Evolutionary conservation across 1,284 basidiomycete species (phyloP).

Genomic region (Ustilago lituana): DNA sequence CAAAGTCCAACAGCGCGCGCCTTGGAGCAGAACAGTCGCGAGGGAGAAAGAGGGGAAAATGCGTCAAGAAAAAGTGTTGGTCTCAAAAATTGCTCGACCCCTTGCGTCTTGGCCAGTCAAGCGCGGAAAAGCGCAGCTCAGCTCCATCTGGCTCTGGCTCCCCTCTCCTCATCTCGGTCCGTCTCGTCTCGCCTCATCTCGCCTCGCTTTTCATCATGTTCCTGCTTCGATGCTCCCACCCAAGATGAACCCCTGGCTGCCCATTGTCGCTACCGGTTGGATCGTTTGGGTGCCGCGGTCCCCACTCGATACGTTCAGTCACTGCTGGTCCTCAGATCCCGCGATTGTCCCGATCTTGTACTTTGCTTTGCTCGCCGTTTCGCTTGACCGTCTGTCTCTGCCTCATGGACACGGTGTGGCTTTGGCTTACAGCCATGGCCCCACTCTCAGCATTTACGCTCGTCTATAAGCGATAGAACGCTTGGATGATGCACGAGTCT

Average conservation of each 20-base stretch:
- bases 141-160: too few relatives aligned
- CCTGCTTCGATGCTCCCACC: conserved; percentile 19
- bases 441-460: too few relatives aligned
- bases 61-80: conserved; percentile 2
- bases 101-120: conserved; percentile 3
- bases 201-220: too few relatives aligned
- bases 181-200: not conserved
- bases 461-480: conserved; percentile 6
- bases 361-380: not conserved
- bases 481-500: not conserved
- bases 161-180: not conserved
- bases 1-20: too few relatives aligned
- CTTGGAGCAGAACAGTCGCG: too few relatives aligned
- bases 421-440: too few relatives aligned
- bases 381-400: not conserved
- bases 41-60: too few relatives aligned
- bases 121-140: too few relatives aligned
- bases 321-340: too few relatives aligned
- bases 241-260: conserved; percentile 5
- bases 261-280: not conserved
- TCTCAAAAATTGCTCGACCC: not conserved
- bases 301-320: not conserved
- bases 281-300: conserved; percentile 8
- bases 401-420: too few relatives aligned
- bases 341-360: conserved; percentile 1